Evolutionary conservation across 148 eudicot species (phyloP).

Genomic region (Suaeda aralocaspica): DNA sequence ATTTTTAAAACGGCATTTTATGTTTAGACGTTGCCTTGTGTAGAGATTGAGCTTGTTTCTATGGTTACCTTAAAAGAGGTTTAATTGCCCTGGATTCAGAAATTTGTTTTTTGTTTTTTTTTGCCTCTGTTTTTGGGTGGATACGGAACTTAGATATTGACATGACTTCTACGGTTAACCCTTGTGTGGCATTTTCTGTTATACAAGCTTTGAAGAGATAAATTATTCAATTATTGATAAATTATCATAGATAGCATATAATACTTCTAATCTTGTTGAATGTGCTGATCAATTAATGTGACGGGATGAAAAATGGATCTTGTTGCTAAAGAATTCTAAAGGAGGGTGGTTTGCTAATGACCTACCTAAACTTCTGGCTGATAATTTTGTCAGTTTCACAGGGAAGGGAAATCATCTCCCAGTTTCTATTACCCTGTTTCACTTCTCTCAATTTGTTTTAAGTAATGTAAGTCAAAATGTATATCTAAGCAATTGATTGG

Average conservation of each 20-base stretch:
- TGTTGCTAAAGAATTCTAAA: not conserved
- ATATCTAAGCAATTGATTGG: not conserved
- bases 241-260: no score
- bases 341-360: not conserved
- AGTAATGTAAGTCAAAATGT: no score
- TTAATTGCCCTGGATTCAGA: not conserved
- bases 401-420: not conserved
- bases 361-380: no score
- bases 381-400: not conserved
- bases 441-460: not conserved
- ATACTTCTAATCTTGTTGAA: no score
- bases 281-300: no score
- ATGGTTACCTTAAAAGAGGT: not conserved
- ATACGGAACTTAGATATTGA: no score
- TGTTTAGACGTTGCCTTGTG: not conserved
- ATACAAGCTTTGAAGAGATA: no score
- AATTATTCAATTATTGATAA: no score
- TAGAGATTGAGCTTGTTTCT: not conserved
- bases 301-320: not conserved
- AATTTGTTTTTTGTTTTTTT: no score
- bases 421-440: not conserved
- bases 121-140: no score
- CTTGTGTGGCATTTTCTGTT: no score
- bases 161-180: no score
- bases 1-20: not conserved